These are phyloP conservation scores for Pichia sp. DNA, from an alignment of 1,139 yeast species.

Conservation along the genomic window DNA sequence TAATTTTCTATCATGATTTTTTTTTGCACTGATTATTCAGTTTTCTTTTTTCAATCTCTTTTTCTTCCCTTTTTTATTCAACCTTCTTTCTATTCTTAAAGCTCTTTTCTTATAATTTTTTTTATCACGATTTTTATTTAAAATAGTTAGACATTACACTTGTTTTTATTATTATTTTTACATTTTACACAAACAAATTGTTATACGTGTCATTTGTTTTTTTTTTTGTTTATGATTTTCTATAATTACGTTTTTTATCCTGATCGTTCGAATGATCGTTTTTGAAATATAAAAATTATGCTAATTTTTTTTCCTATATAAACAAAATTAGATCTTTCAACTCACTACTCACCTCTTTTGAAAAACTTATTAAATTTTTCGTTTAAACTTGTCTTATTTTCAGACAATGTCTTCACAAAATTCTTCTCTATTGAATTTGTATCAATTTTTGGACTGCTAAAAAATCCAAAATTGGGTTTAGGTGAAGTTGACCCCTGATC, in stretches of 20 bases:
- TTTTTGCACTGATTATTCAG: too few relatives aligned
- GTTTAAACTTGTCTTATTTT: conserved; percentile 29
- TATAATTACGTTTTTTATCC: neutral
- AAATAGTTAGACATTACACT: too few relatives aligned
- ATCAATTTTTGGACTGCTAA: conserved; percentile 24
- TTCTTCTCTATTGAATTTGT: conserved; percentile 29
- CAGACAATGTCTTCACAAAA: conserved; percentile 28
- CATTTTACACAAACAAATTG: too few relatives aligned
- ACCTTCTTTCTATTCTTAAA: neutral
- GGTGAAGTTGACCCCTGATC: conserved; percentile 10
- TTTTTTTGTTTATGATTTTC: neutral
- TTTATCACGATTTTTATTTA: neutral
- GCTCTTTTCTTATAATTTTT: conserved; percentile 1
- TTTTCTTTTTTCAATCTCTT: too few relatives aligned
- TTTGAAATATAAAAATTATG: too few relatives aligned
- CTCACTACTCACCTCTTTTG: conserved; percentile 23
- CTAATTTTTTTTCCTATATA: too few relatives aligned
- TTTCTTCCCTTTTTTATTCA: too few relatives aligned
- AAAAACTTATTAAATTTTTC: conserved; percentile 32
- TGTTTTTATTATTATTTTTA: neutral
- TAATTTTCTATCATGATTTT: too few relatives aligned
- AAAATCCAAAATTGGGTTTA: conserved; percentile 19
- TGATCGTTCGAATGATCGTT: neutral
- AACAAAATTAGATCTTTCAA: too few relatives aligned
- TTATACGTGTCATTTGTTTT: too few relatives aligned